Percentiles rank a stretch among this genome's conserved stretches.
phyloP scores from a whole-genome alignment of 2,329 filamentous ascomycete genomes.

The Phyllosticta citribraziliensis region DNA sequence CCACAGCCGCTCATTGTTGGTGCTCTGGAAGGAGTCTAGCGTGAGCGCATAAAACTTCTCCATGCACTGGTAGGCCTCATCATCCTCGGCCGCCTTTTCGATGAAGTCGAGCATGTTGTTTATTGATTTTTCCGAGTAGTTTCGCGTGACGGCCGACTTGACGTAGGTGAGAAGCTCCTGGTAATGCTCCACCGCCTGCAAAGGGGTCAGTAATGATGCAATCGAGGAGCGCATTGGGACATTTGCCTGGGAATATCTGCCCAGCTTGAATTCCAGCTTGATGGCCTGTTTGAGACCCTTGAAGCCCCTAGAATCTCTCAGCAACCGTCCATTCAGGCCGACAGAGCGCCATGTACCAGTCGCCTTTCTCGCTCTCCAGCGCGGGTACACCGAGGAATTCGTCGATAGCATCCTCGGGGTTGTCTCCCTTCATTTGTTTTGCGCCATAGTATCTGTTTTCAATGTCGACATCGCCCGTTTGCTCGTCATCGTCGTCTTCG shows the following conservation, averaged over 20 bases:
- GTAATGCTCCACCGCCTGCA: slow-evolving; percentile 81
- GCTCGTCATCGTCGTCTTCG: slow-evolving; percentile 84
- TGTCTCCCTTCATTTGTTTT: slow-evolving; percentile 84
- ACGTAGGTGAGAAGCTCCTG: slow-evolving; percentile 93
- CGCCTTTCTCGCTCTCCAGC: slow-evolving; percentile 82
- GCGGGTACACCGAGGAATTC: slow-evolving; percentile 86
- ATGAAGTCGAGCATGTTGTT: slow-evolving; percentile 99
- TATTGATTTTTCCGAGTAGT: slow-evolving; percentile 98
- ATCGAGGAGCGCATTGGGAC: slow-evolving; percentile 3
- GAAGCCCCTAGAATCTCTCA: slow-evolving; percentile 54
- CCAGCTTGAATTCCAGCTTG: slow-evolving; percentile 90
- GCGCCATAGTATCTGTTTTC: slow-evolving; percentile 99
- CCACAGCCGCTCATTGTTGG: slow-evolving; percentile 95
- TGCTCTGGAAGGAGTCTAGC: slow-evolving; percentile 88
- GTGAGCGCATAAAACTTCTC: slow-evolving; percentile 93
- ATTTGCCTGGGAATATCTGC: slow-evolving; percentile 63
- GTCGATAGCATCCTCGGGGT: slow-evolving; percentile 77
- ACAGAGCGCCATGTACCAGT: slow-evolving; percentile 52
- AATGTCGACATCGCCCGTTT: slow-evolving; percentile 82
- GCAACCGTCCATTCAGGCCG: background rate
- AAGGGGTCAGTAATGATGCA: slow-evolving; percentile 15
- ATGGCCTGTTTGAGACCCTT: slow-evolving; percentile 97
- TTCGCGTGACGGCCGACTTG: slow-evolving; percentile 90
- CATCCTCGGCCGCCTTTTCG: slow-evolving; percentile 72
- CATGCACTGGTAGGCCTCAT: slow-evolving; percentile 69